Evolutionary conservation across 176 grass and related monocot species (phyloP).

Genomic region (Eragrostis curvula): DNA sequence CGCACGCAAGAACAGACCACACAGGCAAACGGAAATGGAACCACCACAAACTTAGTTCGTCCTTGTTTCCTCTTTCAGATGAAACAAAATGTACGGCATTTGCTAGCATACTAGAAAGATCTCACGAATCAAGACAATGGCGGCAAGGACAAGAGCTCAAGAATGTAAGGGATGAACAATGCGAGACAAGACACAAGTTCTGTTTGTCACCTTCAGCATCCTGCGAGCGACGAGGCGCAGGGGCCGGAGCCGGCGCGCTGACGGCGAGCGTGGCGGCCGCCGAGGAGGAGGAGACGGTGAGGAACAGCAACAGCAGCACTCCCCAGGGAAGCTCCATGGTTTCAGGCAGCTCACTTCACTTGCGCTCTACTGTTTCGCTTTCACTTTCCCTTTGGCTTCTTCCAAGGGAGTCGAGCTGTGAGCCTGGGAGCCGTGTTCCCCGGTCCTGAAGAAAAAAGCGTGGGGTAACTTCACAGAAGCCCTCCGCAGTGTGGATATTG

Average conservation of each 20-base stretch:
- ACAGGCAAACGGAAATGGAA: background rate
- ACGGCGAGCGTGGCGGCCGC: conserved; percentile 46
- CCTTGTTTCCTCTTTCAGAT: background rate
- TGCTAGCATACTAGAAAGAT: background rate
- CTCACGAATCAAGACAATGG: background rate
- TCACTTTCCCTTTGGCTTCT: conserved; percentile 17
- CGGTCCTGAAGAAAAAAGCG: background rate
- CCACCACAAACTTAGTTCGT: background rate
- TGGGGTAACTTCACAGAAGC: background rate
- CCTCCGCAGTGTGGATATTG: background rate
- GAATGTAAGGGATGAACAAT: too few relatives aligned
- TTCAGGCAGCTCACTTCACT: background rate
- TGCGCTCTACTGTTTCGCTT: background rate
- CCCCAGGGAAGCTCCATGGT: conserved; percentile 50
- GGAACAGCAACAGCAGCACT: conserved; percentile 27
- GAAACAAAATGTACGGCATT: background rate
- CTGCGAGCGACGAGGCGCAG: conserved; percentile 22
- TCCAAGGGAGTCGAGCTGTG: background rate
- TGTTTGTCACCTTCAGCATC: conserved; percentile 41
- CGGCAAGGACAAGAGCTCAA: background rate
- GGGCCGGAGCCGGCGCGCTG: conserved; percentile 18
- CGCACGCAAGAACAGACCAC: background rate
- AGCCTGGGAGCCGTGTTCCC: background rate
- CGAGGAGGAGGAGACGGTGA: conserved; percentile 32
- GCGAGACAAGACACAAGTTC: background rate